phyloP scores from a whole-genome alignment of 768 basidiomycete genomes.

The Leccinum longicurvipes region DNA sequence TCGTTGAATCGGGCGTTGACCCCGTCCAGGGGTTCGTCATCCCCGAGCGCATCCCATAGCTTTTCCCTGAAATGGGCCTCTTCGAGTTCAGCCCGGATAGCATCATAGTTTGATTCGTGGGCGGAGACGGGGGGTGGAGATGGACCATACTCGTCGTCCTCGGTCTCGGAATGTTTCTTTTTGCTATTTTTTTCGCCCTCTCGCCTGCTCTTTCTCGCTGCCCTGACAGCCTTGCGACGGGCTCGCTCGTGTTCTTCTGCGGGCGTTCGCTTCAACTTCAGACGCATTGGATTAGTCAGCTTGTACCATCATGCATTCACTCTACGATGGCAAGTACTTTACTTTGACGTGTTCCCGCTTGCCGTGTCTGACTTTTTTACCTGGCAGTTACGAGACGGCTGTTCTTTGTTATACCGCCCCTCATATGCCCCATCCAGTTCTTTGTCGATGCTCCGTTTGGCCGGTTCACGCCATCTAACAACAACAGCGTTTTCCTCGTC shows the following conservation, averaged over 20 bases:
- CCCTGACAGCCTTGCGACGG: slow-evolving; percentile 37
- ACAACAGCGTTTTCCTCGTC: slow-evolving; percentile 46
- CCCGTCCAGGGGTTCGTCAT: slow-evolving; percentile 66
- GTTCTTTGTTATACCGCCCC: slow-evolving; percentile 40
- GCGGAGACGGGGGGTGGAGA: slow-evolving; percentile 23
- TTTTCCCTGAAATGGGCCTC: slow-evolving; percentile 68
- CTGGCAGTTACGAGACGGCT: slow-evolving; percentile 39
- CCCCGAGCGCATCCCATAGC: slow-evolving; percentile 67
- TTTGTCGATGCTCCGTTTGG: slow-evolving; percentile 78
- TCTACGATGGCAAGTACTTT: not conserved
- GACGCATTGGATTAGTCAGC: slow-evolving; percentile 43
- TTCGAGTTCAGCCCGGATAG: slow-evolving; percentile 59
- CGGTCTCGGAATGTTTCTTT: not conserved
- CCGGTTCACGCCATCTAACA: slow-evolving; percentile 56
- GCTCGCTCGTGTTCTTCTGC: slow-evolving; percentile 51
- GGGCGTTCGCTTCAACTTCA: slow-evolving; percentile 68
- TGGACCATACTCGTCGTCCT: slow-evolving; percentile 18
- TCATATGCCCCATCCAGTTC: slow-evolving; percentile 39
- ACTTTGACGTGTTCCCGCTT: slow-evolving; percentile 14
- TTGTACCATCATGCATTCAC: not conserved
- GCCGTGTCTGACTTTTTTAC: slow-evolving; percentile 11
- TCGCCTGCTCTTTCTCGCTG: not conserved
- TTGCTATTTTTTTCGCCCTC: slow-evolving; percentile 2
- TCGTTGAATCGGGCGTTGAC: slow-evolving; percentile 63
- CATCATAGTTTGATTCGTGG: slow-evolving; percentile 43